These are phyloP conservation scores for Elaeis guineensis DNA, from an alignment of 176 grass and related monocot genomes.

Conservation along the genomic window DNA sequence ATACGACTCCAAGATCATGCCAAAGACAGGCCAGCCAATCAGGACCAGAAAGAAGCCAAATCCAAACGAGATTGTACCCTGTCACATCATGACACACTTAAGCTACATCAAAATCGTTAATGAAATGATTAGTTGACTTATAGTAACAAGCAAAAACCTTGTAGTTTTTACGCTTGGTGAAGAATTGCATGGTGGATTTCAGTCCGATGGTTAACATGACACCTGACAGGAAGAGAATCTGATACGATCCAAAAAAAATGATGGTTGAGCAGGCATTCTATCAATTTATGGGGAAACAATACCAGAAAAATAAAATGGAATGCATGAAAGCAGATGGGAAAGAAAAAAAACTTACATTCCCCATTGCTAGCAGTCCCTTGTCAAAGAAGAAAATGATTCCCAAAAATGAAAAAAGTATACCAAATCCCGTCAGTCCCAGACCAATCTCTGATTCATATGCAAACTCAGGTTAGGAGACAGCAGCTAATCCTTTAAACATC, in stretches of 20 bases:
- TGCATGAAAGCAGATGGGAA: constrained; percentile 3
- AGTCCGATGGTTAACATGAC: constrained; percentile 90
- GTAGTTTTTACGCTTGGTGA: constrained; percentile 93
- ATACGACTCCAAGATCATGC: constrained; percentile 97
- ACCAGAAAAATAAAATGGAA: not conserved
- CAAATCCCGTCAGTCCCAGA: constrained; percentile 86
- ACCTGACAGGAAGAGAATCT: constrained; percentile 97
- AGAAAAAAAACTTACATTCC: constrained; percentile 54
- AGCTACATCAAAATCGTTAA: too few species aligned
- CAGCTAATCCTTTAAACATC: not conserved
- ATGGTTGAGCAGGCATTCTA: not conserved
- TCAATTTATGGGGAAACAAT: not conserved
- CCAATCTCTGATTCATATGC: constrained; percentile 56
- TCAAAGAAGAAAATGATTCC: constrained; percentile 95
- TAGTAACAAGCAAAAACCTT: constrained; percentile 40
- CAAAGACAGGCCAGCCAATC: constrained; percentile 84
- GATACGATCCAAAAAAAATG: constrained; percentile 21
- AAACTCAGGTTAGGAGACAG: not conserved
- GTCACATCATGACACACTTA: constrained; percentile 17
- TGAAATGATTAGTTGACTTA: not conserved
- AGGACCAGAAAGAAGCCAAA: constrained; percentile 78
- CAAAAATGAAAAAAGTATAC: constrained; percentile 91
- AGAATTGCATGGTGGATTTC: constrained; percentile 99
- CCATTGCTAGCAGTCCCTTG: constrained; percentile 90
- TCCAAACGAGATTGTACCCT: constrained; percentile 98